Evolutionary conservation across 2,329 filamentous ascomycete species (phyloP), one percentile per base, ranked within the genome.

Genomic region (Fusarium tupiense): DNA sequence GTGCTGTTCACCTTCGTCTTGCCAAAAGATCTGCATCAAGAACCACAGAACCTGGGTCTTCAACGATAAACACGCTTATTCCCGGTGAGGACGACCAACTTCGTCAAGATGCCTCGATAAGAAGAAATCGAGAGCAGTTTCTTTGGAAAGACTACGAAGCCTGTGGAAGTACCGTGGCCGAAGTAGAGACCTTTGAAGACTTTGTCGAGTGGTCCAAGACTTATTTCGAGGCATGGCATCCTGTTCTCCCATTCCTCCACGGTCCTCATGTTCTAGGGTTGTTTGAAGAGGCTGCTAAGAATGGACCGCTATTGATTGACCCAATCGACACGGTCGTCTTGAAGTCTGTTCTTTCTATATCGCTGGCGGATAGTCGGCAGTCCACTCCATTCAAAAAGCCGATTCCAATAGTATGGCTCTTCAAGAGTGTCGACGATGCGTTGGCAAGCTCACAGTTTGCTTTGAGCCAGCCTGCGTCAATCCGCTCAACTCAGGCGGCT

Each of bases 211-310:
- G 86, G 85, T 87, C 86, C 11, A 83, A 82, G 56, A 86, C 83
- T 53, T 91, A 89, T 70, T 90, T 90, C 68, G 84, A 89, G 31
- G 84, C 86, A 22, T 91, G 89, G 89, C 89, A 91, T 71, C 85
- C 87, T 1, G 83, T 87, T 6, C 86, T 89, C 47, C 89, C 89
- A 0, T 90, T 89, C 61, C 81, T 90, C 10, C 86, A 89, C 71
- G 89, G 86, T 2, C 88, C 88, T 3, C 83, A 85, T 8, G 80
- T 90, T 6, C 80, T 90, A 6, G 80, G 82, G 22, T 77, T 83
- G 3, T 83, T 90, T 52, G 86, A 89, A 67, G 79, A 79, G 26
- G 73, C 85, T 13, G 81, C 84, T n/a, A 76, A 78, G 6, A 67
- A 73, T 19, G 83, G 83, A 0, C 63, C 19, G 3, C 31, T 53